Evolutionary conservation across 1,139 yeast species (phyloP).

Genomic region (Blastobotrys capitulatus): DNA sequence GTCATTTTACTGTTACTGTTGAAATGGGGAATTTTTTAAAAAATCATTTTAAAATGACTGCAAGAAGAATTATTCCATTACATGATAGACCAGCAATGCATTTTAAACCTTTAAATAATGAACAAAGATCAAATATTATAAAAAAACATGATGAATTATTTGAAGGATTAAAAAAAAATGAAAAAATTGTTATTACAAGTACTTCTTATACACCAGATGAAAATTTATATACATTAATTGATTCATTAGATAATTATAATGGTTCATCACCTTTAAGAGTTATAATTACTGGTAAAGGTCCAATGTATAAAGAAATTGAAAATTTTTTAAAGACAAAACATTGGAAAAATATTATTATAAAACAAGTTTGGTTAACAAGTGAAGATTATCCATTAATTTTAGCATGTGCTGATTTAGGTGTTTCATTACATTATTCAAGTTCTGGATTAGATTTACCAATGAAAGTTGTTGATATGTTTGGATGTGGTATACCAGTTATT

Average conservation of each 20-base stretch:
- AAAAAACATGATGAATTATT: constrained; percentile 39
- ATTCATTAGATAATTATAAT: constrained; percentile 60
- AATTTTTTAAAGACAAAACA: constrained; percentile 31
- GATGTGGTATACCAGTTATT: constrained; percentile 90
- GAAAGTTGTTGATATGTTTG: constrained; percentile 96
- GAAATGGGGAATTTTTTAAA: constrained; percentile 61
- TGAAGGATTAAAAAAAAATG: constrained; percentile 35
- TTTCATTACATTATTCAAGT: constrained; percentile 85
- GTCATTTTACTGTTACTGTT: constrained; percentile 76
- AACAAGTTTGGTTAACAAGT: constrained; percentile 68
- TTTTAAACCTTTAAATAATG: constrained; percentile 47
- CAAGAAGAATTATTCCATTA: constrained; percentile 36
- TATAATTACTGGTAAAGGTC: constrained; percentile 93
- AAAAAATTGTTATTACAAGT: constrained; percentile 69
- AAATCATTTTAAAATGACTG: constrained; percentile 47
- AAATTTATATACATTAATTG: constrained; percentile 64
- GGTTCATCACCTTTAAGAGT: constrained; percentile 40
- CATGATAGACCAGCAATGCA: constrained; percentile 46
- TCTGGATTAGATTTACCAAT: constrained; percentile 94
- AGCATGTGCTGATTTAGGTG: constrained; percentile 77
- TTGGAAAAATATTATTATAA: constrained; percentile 41
- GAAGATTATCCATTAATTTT: constrained; percentile 78
- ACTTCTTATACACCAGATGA: constrained; percentile 97
- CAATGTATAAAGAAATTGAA: constrained; percentile 53
- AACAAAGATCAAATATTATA: constrained; percentile 37